Evolutionary conservation across 2,329 filamentous ascomycete species (phyloP).

Genomic region (Fusarium sp.): DNA sequence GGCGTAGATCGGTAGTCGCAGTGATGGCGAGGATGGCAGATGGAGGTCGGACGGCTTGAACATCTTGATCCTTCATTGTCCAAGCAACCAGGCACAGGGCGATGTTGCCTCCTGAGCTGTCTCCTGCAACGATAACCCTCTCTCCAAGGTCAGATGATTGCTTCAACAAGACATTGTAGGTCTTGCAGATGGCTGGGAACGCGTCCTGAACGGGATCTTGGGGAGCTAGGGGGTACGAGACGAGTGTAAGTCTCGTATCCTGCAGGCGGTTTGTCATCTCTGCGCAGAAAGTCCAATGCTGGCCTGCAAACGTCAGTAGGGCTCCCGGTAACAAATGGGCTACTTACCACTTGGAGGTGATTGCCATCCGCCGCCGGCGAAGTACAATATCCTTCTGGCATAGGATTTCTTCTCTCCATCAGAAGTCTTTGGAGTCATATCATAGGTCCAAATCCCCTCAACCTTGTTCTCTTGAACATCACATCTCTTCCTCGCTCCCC

Average conservation of each 20-base stretch:
- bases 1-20: constrained; percentile 53
- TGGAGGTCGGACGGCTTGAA: constrained; percentile 45
- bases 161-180: constrained; percentile 54
- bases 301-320: background rate
- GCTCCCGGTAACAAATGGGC: accelerated
- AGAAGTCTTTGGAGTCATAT: constrained; percentile 11
- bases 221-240: constrained; percentile 65
- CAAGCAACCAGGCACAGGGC: constrained; percentile 50
- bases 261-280: constrained; percentile 55
- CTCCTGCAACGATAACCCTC: constrained; percentile 60
- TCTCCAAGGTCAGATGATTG: constrained; percentile 50
- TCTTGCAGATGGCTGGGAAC: constrained; percentile 56
- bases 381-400: constrained; percentile 57
- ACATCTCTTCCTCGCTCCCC: constrained; percentile 17
- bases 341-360: constrained; percentile 54
- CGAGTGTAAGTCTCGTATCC: constrained; percentile 53
- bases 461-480: constrained; percentile 29
- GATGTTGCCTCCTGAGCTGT: constrained; percentile 66
- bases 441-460: constrained; percentile 42
- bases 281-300: constrained; percentile 61
- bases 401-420: constrained; percentile 26
- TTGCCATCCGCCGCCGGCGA: constrained; percentile 66
- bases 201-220: constrained; percentile 58
- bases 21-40: constrained; percentile 50
- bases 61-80: constrained; percentile 44